Evolutionary conservation across 306 rosid species (phyloP), one percentile per base, ranked within the genome.

Genomic region (Fragaria ananassa): DNA sequence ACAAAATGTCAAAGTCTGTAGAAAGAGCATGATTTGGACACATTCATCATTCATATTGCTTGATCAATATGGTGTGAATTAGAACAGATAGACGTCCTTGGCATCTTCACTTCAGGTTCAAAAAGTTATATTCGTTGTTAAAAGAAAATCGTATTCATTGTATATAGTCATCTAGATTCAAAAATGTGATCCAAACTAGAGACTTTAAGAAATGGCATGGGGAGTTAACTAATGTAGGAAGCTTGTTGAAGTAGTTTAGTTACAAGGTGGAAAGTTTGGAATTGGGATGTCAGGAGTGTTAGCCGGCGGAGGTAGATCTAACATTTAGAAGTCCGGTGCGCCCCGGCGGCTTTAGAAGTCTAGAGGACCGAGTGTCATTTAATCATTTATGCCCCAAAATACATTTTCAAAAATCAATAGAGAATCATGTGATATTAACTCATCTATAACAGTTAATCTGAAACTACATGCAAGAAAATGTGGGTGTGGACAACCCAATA

Each of bases 1-100:
- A 50, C 62, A 50, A 71, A 71, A 71, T 8, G 31, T 71, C 63
- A 31, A 49, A 50, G 56, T 71, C 74, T 18, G 10, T 31, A 35
- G 61, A 50, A 5, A 10, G 31, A 21, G 63, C 62, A 50, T 8
- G 45, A 46, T 69, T 46, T 70, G 60, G 60, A 47, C 60, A 29
- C 23, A 29, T 70, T 53, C 51, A 69, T 69, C 39, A 4, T 21
- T 4, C 31, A 10, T 19, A 67, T 25, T 13, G 56, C 37, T 68
- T 14, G 23, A 70, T 23, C 21, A 47, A 27, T 15, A 17, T 49
- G 61, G 10, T 27, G 2, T 57, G 34, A 23, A 57, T 57, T 54
- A 47, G 53, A 13, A 47, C 53, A 47, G 19, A 47, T 6, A 51
- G 10, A 51, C 34, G 34, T 31, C 21, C 56, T 50, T 50, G 21